Evolutionary conservation across 768 basidiomycete species (phyloP).

Genomic region (Collybiopsis luxurians): DNA sequence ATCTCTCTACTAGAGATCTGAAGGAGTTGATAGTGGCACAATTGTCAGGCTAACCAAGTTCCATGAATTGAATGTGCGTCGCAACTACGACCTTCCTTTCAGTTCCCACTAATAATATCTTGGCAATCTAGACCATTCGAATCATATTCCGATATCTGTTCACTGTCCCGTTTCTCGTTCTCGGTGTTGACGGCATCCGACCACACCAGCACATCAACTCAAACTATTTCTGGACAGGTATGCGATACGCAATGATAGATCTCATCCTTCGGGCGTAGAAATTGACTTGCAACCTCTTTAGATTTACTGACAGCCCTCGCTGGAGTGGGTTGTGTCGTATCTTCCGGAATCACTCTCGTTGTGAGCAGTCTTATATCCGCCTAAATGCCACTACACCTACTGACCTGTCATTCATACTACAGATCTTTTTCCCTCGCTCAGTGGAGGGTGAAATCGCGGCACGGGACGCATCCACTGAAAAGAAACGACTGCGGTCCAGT

Average conservation of each 20-base stretch:
- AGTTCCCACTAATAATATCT: not conserved
- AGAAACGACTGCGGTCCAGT: slow-evolving; percentile 23
- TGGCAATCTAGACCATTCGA: slow-evolving; percentile 53
- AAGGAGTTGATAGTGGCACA: slow-evolving; percentile 63
- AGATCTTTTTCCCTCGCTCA: slow-evolving; percentile 87
- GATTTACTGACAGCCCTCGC: slow-evolving; percentile 60
- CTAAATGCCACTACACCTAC: no score
- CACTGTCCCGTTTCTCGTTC: slow-evolving; percentile 57
- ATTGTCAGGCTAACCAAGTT: slow-evolving; percentile 76
- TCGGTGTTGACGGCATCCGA: slow-evolving; percentile 67
- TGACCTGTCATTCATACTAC: no score
- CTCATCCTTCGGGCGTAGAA: not conserved
- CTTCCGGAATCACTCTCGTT: slow-evolving; percentile 72
- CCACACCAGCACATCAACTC: slow-evolving; percentile 65
- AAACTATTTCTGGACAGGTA: slow-evolving; percentile 52
- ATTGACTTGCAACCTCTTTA: slow-evolving; percentile 23
- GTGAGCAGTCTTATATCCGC: no score
- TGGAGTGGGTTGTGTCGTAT: slow-evolving; percentile 59
- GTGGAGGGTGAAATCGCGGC: slow-evolving; percentile 61
- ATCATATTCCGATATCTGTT: slow-evolving; percentile 75
- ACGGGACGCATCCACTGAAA: slow-evolving; percentile 43
- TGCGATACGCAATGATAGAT: not conserved
- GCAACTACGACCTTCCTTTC: not conserved
- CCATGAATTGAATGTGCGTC: slow-evolving; percentile 76
- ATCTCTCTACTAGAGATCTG: slow-evolving; percentile 44